Base-by-base conservation (phyloP, 2,329 filamentous ascomycete genomes). In the Cladophialophora yegresii region DNA sequence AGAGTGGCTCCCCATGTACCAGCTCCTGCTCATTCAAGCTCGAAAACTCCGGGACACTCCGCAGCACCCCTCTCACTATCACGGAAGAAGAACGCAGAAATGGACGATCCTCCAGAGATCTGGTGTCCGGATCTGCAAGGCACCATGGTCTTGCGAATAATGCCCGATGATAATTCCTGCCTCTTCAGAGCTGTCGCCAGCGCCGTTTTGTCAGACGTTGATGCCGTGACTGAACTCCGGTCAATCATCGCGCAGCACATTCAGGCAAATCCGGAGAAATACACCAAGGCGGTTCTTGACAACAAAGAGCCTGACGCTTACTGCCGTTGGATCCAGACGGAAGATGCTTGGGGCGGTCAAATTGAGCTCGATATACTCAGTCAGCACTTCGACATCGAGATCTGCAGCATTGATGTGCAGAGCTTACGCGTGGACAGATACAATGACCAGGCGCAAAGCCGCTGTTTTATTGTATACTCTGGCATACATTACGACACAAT, bases 161-260 rank as follows among this genome's bases (percentile, higher is more conserved):
- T 98, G 93, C 92, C 93, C 4, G 93, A 97, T 73, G 93, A 98
- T 77, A 97, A 97, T 77, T 92, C 88, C 64, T 98, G 93, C 78
- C 87, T 98, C 72, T 98, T 97, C 77, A 90, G 92, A 30, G 93
- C 93, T 0, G 87, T 98, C 54, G 90, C 91, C 16, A 89, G 88
- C 60, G 90, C 90, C 2, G 83, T 96, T n/a, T 85, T 91, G 55
- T 84, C 85, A 33, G 81, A 82, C 1, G 82, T 89, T 71, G 86
- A 89, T 67, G 82, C 83, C 8, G 89, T 90, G 86, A 85, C 82
- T 0, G 88, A 90, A 71, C 82, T 97, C 20, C 87, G 93, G 61
- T 87, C 85, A 13, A 83, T 96, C 67, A 88, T 96, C 22, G 92
- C 91, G 1, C 85, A 89, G 58, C 86, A 87, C 55, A 97, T 98